Base-by-base conservation (phyloP, 345 rosid genomes). In the Lumnitzera littorea region DNA sequence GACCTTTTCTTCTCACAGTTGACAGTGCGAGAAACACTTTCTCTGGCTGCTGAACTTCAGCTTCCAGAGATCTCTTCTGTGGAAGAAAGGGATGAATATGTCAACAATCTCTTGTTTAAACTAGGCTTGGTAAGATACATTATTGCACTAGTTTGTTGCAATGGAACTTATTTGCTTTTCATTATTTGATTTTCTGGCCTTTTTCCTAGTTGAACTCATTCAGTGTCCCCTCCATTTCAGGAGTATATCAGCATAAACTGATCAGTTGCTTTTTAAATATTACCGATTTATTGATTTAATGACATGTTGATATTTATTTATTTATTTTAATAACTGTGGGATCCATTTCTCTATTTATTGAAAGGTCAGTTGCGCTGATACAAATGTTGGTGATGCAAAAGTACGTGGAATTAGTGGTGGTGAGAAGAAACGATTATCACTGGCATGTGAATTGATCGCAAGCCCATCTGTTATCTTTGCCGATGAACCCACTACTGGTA, bases 361-460 rank as follows among this genome's bases (percentile, higher is more conserved):
- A 86, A 76, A 92, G 98, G 89, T 86, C 66, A 80, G 86, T 64
- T 89, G 96, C 70, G 95, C 99, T 52, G 89, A 87, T 72, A 71
- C 96, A 46, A 78, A 62, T 71, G 89, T 94, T 62, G 99, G 99
- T 56, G 99, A 94, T 83, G 90, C 95, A 65, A 90, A 94, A 79
- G 91, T 87, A 65, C 96, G 96, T 65, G 99, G 99, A 61, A 83
- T 89, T 68, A 94, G 99, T 64, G 99, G 99, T 27, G 99, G 99
- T 65, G 99, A 94, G 73, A 94, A 81, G 81, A 94, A 94, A 68
- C 91, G 95, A 16, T 73, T 94, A 23, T 81, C 97, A 1, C 67
- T 89, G 57, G 99, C 97, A 0, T 94, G 97, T 70, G 99, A 94
- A 82, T 83, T 94, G 66, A 94, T 94, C 50, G 97, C 99, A 53